Conservation (phyloP, 2,329 filamentous ascomycete species). For the Meredithiella fracta region DNA sequence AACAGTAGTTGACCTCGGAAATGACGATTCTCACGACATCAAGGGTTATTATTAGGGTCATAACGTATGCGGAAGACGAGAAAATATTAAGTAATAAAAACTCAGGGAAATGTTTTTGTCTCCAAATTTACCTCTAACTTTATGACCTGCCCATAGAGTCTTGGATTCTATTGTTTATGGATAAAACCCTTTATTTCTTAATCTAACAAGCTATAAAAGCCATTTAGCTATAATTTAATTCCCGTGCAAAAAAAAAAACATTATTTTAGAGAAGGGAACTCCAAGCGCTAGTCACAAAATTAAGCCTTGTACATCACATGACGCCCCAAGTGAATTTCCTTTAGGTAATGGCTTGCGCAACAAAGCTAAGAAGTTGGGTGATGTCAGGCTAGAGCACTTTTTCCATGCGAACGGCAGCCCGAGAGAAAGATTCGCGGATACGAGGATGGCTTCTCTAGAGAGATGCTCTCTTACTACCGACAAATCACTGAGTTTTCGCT, state of each 20-base stretch:
- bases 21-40: background rate
- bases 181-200: too few species aligned
- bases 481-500: background rate
- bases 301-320: background rate
- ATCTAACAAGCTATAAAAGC: too few species aligned
- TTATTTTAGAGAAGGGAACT: background rate
- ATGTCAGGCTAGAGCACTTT: background rate
- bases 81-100: too few species aligned
- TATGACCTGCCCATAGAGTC: too few species aligned
- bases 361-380: background rate
- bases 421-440: too few species aligned
- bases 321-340: background rate
- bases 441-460: too few species aligned
- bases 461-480: background rate
- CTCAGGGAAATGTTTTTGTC: too few species aligned
- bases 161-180: too few species aligned
- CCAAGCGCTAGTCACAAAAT: background rate
- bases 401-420: background rate
- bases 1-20: background rate
- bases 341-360: background rate
- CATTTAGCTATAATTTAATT: too few species aligned
- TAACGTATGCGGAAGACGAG: background rate
- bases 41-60: background rate
- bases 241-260: background rate
- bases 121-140: too few species aligned